phyloP scores from a whole-genome alignment of 495 filamentous ascomycete genomes.

The Neurospora sp. region DNA sequence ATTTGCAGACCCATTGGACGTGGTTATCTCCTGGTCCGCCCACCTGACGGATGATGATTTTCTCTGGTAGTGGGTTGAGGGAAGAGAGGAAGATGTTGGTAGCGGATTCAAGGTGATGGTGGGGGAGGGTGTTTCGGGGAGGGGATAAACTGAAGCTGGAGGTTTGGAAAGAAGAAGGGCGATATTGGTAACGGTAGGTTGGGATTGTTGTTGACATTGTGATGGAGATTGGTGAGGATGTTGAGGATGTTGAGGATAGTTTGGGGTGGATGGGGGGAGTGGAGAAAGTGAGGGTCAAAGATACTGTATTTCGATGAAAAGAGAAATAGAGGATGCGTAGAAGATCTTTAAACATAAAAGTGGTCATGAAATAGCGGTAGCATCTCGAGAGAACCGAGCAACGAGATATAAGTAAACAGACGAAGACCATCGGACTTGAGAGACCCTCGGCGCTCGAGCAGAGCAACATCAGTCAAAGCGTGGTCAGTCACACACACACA shows the following conservation, averaged over 20 bases:
- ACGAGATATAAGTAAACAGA: not conserved
- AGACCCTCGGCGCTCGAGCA: not conserved
- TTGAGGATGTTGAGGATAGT: not conserved
- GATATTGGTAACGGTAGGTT: constrained; percentile 8
- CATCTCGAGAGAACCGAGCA: not conserved
- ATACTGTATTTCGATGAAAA: too few relatives aligned
- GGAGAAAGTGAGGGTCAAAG: too few relatives aligned
- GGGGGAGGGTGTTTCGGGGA: not conserved
- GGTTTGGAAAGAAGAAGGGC: not conserved
- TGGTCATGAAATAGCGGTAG: not conserved
- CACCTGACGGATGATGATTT: constrained; percentile 16
- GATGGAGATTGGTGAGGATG: not conserved
- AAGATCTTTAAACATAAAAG: not conserved
- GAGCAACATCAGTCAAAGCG: not conserved
- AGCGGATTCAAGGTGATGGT: constrained; percentile 9
- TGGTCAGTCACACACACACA: not conserved
- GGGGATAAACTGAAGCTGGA: not conserved
- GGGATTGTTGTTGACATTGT: not conserved
- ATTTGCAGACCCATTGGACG: constrained; percentile 11
- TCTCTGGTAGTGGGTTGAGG: not conserved
- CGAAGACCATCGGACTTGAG: not conserved
- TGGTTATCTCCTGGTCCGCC: constrained; percentile 17
- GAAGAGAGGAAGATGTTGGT: constrained; percentile 3
- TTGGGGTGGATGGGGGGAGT: not conserved
- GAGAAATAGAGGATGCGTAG: too few relatives aligned